phyloP scores from a whole-genome alignment of 352 stramenopile genomes.

The Aphanomyces astaci region DNA sequence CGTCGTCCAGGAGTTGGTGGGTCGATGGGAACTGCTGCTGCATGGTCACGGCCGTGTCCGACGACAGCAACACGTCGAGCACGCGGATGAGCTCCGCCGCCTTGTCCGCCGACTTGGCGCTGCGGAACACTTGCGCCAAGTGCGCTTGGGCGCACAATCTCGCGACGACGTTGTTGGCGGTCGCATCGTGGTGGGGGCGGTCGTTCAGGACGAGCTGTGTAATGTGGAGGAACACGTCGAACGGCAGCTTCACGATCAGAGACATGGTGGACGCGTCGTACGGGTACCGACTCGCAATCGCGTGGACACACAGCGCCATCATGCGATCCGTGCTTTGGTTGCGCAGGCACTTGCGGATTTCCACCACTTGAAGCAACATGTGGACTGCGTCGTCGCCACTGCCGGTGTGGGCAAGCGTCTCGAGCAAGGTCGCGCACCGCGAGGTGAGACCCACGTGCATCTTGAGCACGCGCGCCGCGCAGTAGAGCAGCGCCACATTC shows the following conservation, averaged over 20 bases:
- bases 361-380: constrained; percentile 22
- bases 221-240: constrained; percentile 33
- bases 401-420: constrained; percentile 17
- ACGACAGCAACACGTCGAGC: constrained; percentile 24
- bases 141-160: constrained; percentile 36
- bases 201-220: constrained; percentile 32
- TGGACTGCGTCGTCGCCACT: constrained; percentile 19
- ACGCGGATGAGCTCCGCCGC: constrained; percentile 32
- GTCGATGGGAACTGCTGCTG: not conserved
- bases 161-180: constrained; percentile 24
- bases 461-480: constrained; percentile 22
- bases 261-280: constrained; percentile 25
- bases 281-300: constrained; percentile 20
- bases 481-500: constrained; percentile 22
- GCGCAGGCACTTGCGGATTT: constrained; percentile 22
- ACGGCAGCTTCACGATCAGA: constrained; percentile 33
- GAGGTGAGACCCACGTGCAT: constrained; percentile 22
- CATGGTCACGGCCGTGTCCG: not conserved
- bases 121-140: constrained; percentile 36
- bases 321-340: constrained; percentile 25
- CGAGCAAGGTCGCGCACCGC: constrained; percentile 18
- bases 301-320: constrained; percentile 28
- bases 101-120: constrained; percentile 16
- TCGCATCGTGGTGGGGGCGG: constrained; percentile 11
- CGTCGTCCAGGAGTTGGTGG: not conserved